Base-by-base conservation (phyloP, 2,329 filamentous ascomycete species). In the Fusarium camptoceras region DNA sequence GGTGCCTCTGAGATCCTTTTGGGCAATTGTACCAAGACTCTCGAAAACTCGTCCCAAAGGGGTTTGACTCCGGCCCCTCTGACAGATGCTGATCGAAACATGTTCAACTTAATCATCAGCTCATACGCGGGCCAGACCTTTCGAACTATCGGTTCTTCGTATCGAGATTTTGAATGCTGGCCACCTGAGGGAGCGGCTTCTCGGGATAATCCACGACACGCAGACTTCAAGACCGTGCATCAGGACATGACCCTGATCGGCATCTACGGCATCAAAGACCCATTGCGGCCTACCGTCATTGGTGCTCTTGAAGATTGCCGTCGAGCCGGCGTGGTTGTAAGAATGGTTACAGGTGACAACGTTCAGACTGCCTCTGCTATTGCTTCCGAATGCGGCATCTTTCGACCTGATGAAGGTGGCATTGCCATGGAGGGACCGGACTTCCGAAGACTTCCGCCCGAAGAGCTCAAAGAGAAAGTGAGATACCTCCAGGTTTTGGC, bases 81-180 rank as follows among this genome's bases (percentile, higher is more conserved):
- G 89, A 46, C 49, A 64, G 50, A 54, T 4, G 81, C 81, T n/a
- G 87, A 89, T 68, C 83, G 85, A 31, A 83, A 88, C 46, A 83
- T 82, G 2, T 79, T 91, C 37, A 83, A 83, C 55, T 75, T 81
- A 34, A 79, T 87, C 58, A 91, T 91, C 70, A 85, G 86, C 55
- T 82, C 83, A 7, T 91, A 91, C 69, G 89, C 89, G 18, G 84
- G 83, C 12, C 83, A 88, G 46, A 93, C 91, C 18, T 86, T 94
- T 20, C 89, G 92, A 59, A 94, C 91, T 2, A 94, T 94, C 63
- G 91, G 87, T 27, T 84, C 94, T 68, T 84, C 92, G 15, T 94
- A 92, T 78, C 87, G 88, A 50, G 92, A 94, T 70, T 93, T 91
- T 65, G 84, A 89, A 53, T 83, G 81, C 55, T 94, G 91, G 91